Percentiles rank a stretch among this genome's conserved stretches.
phyloP scores from a whole-genome alignment of 768 basidiomycete species.

The Lentinula edodes region DNA sequence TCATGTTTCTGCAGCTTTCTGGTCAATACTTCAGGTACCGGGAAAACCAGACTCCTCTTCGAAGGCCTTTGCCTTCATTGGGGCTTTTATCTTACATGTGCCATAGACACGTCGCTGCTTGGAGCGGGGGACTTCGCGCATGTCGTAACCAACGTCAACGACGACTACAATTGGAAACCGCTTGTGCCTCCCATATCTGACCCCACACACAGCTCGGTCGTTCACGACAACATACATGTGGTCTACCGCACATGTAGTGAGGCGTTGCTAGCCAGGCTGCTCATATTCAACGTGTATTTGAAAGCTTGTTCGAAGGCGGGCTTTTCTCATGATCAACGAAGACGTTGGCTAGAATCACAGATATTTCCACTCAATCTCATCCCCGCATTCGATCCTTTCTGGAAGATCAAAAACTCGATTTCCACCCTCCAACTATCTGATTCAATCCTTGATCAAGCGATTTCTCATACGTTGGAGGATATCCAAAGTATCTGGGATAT shows the following conservation, averaged over 20 bases:
- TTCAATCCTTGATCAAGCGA: background rate
- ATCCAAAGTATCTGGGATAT: background rate
- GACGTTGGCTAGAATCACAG: background rate
- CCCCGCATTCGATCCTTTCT: background rate
- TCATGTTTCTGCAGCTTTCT: background rate
- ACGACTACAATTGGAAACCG: background rate
- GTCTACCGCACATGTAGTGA: background rate
- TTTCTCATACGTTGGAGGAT: background rate
- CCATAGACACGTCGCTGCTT: background rate
- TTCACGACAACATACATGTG: background rate
- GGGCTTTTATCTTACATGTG: background rate
- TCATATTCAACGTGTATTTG: background rate
- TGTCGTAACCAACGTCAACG: background rate
- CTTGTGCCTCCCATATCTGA: background rate
- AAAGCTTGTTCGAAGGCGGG: background rate
- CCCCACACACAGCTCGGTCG: background rate
- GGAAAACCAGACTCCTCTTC: background rate
- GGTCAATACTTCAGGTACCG: background rate
- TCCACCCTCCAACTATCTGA: background rate
- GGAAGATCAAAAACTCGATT: background rate
- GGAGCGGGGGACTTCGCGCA: background rate
- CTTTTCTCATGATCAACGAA: background rate
- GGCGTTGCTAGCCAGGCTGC: background rate
- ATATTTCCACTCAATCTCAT: background rate
- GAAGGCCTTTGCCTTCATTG: constrained; percentile 1